Evolutionary conservation across 257 asterid genomes (phyloP).

Genomic region (Scutellaria galericulata): DNA sequence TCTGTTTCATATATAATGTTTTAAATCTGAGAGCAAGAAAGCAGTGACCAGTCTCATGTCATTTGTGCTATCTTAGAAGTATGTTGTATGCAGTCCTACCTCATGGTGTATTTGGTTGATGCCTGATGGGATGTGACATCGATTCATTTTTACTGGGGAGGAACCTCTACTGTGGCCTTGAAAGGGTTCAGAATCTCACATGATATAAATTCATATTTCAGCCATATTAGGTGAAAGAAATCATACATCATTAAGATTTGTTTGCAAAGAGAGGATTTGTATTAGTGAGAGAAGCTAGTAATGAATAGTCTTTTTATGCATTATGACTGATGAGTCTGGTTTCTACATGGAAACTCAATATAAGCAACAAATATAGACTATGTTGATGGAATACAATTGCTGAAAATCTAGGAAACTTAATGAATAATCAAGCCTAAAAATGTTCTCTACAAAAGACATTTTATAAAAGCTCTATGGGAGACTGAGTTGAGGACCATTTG

Average conservation of each 20-base stretch:
- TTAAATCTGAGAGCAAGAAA: neutral
- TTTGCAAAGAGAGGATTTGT: neutral
- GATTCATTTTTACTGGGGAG: neutral
- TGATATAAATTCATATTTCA: neutral
- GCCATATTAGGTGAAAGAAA: neutral
- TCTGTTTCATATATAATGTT: neutral
- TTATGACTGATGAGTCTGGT: neutral
- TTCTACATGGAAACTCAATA: neutral
- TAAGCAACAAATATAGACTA: neutral
- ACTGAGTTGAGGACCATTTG: neutral
- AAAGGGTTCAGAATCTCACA: conserved; percentile 5
- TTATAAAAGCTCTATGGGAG: neutral
- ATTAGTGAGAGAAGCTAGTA: neutral
- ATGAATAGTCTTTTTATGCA: neutral
- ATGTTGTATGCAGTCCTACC: neutral
- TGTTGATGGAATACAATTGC: neutral
- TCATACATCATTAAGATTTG: neutral
- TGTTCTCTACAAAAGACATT: neutral
- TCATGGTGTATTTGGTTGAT: conserved; percentile 5
- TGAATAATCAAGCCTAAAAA: neutral
- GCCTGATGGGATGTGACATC: neutral
- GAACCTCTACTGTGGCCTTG: conserved; percentile 4
- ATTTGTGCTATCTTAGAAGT: conserved; percentile 14
- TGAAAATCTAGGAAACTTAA: neutral
- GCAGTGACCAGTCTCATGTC: neutral